phyloP scores from a whole-genome alignment of 768 basidiomycete genomes.

The Hypholoma sublateritium region DNA sequence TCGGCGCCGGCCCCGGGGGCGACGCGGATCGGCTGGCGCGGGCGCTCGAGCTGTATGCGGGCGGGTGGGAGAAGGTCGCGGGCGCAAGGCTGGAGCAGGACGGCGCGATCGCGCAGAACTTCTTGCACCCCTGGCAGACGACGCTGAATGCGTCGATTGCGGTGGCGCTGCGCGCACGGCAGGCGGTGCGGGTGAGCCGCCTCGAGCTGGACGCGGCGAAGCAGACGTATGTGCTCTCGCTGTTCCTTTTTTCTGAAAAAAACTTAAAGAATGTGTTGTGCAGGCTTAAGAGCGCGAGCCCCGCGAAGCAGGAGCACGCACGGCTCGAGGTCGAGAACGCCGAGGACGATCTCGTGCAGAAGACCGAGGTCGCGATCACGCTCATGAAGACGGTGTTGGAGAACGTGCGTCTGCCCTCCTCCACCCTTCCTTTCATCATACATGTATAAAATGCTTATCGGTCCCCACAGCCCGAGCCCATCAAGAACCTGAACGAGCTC shows the following conservation, averaged over 20 bases:
- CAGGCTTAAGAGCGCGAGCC: slow-evolving; percentile 79
- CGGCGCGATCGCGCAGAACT: slow-evolving; percentile 58
- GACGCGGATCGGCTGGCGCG: slow-evolving; percentile 66
- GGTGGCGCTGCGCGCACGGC: slow-evolving; percentile 90
- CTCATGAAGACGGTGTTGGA: slow-evolving; percentile 98
- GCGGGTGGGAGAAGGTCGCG: slow-evolving; percentile 82
- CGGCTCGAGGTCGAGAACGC: slow-evolving; percentile 90
- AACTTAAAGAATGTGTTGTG: no score
- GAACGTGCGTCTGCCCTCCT: slow-evolving; percentile 62
- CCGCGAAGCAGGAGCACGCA: slow-evolving; percentile 86
- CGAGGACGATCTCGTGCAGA: slow-evolving; percentile 95
- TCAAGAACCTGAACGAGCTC: slow-evolving; percentile 92
- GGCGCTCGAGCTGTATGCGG: slow-evolving; percentile 76
- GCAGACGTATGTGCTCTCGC: slow-evolving; percentile 57
- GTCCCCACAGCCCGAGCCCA: slow-evolving; percentile 77
- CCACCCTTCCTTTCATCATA: slow-evolving; percentile 3
- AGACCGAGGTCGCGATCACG: slow-evolving; percentile 95
- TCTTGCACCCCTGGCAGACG: slow-evolving; percentile 84
- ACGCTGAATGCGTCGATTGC: slow-evolving; percentile 82
- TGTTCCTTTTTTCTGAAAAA: background rate
- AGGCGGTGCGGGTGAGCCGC: slow-evolving; percentile 75
- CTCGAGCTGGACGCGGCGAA: slow-evolving; percentile 91
- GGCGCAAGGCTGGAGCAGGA: slow-evolving; percentile 82
- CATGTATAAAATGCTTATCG: no score
- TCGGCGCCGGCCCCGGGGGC: slow-evolving; percentile 42